phyloP scores from a whole-genome alignment of 129 eudicot genomes.

The Pseudognaphalium luteoalbum region DNA sequence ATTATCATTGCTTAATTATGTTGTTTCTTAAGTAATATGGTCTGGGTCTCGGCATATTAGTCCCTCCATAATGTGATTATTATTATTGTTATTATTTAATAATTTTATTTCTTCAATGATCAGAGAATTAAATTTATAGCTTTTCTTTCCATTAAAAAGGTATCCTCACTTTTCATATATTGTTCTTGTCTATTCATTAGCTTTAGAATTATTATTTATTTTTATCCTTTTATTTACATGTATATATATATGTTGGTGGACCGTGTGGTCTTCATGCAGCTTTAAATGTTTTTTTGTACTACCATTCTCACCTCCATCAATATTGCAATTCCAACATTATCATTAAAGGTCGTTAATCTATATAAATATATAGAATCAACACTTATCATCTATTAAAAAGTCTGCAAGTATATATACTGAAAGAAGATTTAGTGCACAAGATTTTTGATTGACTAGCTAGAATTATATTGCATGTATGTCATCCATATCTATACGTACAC shows the following conservation, averaged over 20 bases:
- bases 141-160: conserved; percentile 12
- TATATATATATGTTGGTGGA: not conserved
- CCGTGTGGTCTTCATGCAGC: conserved; percentile 13
- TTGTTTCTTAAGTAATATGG: not conserved
- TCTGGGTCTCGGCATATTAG: too few species aligned
- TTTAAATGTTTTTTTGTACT: not conserved
- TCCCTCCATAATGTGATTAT: too few species aligned
- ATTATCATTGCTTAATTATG: conserved; percentile 2
- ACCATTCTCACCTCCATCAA: conserved; percentile 8
- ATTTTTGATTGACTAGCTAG: not conserved
- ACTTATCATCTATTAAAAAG: not conserved
- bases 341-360: too few species aligned
- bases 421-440: too few species aligned
- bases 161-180: conserved; percentile 1
- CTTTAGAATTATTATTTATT: not conserved
- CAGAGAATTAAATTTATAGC: too few species aligned
- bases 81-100: not conserved
- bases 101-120: not conserved
- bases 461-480: conserved; percentile 11
- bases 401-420: not conserved
- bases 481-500: not conserved
- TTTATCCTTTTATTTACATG: not conserved
- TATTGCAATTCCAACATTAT: too few species aligned
- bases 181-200: not conserved
- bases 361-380: not conserved